phyloP scores from a whole-genome alignment of 208 protist species.

The Wallacemonas sp. region DNA sequence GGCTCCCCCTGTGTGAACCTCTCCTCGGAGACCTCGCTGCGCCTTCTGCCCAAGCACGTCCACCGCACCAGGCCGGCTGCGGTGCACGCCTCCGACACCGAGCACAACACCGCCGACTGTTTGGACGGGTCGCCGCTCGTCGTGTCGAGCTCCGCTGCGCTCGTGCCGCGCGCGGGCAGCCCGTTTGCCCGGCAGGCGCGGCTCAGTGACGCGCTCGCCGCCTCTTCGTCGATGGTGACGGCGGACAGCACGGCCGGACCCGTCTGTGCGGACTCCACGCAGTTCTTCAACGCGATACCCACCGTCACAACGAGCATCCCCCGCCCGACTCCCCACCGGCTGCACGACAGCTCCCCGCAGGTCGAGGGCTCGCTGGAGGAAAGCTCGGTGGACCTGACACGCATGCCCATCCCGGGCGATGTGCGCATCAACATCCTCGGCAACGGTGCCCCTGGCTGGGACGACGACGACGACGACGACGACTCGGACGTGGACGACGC shows the following conservation, averaged over 20 bases:
- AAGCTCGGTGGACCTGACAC: conserved; percentile 1
- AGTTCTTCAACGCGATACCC: not conserved
- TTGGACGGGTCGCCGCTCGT: too few relatives aligned
- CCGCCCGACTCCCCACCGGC: not conserved
- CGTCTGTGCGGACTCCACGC: conserved; percentile 1
- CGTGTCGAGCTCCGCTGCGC: too few relatives aligned
- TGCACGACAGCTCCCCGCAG: not conserved
- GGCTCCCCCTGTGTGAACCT: not conserved
- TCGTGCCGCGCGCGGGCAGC: too few relatives aligned
- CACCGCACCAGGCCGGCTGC: not conserved
- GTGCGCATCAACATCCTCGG: conserved; percentile 16
- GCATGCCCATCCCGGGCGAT: conserved; percentile 5
- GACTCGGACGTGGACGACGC: not conserved
- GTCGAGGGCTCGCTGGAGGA: not conserved
- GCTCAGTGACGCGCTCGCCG: not conserved
- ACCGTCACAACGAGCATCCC: conserved; percentile 7
- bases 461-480: not conserved
- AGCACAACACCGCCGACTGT: not conserved
- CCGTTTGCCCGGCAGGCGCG: too few relatives aligned
- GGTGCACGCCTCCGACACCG: too few relatives aligned
- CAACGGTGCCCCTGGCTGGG: not conserved
- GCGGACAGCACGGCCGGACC: not conserved
- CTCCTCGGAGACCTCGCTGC: not conserved
- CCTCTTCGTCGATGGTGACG: not conserved
- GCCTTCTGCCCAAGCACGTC: not conserved